These are phyloP conservation scores for Xylaria sp. DNA, from an alignment of 2,329 filamentous ascomycete species.

Conservation along the genomic window DNA sequence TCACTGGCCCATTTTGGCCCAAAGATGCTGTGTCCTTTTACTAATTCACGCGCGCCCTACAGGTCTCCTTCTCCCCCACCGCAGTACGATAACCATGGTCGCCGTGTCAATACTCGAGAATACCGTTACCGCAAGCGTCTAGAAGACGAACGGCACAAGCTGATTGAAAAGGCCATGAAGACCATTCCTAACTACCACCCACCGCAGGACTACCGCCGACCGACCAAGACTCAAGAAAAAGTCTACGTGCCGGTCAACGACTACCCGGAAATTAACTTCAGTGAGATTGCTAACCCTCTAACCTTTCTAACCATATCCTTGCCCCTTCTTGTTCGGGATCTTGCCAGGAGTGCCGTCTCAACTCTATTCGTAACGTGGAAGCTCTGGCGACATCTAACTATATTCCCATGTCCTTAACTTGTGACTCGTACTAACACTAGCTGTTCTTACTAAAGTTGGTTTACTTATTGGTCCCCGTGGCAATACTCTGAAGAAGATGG, in stretches of 20 bases:
- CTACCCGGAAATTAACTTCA: conserved; percentile 99
- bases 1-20: conserved; percentile 1
- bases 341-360: conserved; percentile 57
- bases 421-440: conserved; percentile 86
- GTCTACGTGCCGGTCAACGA: conserved; percentile 99
- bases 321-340: conserved; percentile 56
- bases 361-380: conserved; percentile 48
- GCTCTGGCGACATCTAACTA: conserved; percentile 52
- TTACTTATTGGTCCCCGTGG: conserved; percentile 99
- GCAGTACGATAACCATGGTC: conserved; percentile 99
- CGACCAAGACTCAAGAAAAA: conserved; percentile 99
- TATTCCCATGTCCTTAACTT: conserved; percentile 51
- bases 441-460: conserved; percentile 91
- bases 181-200: conserved; percentile 99
- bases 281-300: conserved; percentile 99
- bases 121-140: conserved; percentile 98
- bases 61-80: conserved; percentile 96
- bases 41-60: conserved; percentile 15
- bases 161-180: conserved; percentile 99
- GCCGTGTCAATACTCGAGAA: conserved; percentile 98
- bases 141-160: conserved; percentile 98
- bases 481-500: conserved; percentile 99
- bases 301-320: conserved; percentile 74
- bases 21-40: background rate
- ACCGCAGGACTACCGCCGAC: conserved; percentile 96